Evolutionary conservation across 768 basidiomycete genomes (phyloP).

Genomic region (Sistotremastrum niveocremeum): DNA sequence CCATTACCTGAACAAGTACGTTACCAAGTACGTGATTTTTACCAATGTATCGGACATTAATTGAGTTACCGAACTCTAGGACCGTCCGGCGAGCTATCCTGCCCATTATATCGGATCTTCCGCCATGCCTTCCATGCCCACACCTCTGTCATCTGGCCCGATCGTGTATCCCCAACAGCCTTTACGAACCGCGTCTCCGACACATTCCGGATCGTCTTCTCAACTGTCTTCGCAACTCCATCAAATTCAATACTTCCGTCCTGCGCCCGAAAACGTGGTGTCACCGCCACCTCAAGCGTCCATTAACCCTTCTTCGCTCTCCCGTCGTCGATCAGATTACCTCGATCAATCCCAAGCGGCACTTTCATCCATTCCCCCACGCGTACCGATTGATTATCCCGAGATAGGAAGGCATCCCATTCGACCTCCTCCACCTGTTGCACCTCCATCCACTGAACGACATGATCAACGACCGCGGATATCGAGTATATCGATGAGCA

Average conservation of each 20-base stretch:
- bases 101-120: conserved; percentile 11
- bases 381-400: conserved; percentile 68
- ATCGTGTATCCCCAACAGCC: no score
- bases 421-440: conserved; percentile 70
- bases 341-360: conserved; percentile 67
- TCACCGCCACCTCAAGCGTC: conserved; percentile 76
- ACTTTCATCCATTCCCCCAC: conserved; percentile 30
- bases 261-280: conserved; percentile 25
- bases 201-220: conserved; percentile 23
- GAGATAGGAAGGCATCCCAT: conserved; percentile 47
- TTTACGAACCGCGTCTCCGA: conserved; percentile 4
- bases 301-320: conserved; percentile 62
- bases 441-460: conserved; percentile 53
- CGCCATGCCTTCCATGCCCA: no score
- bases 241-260: conserved; percentile 3
- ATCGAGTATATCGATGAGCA: conserved; percentile 4
- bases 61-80: no score
- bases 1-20: no score
- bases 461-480: conserved; percentile 61
- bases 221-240: conserved; percentile 17
- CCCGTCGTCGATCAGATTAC: conserved; percentile 64
- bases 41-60: no score
- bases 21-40: no score
- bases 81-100: conserved; percentile 14
- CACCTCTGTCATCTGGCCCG: no score